Conservation (phyloP, 140 eudicot species). For the Anethum foeniculum region DNA sequence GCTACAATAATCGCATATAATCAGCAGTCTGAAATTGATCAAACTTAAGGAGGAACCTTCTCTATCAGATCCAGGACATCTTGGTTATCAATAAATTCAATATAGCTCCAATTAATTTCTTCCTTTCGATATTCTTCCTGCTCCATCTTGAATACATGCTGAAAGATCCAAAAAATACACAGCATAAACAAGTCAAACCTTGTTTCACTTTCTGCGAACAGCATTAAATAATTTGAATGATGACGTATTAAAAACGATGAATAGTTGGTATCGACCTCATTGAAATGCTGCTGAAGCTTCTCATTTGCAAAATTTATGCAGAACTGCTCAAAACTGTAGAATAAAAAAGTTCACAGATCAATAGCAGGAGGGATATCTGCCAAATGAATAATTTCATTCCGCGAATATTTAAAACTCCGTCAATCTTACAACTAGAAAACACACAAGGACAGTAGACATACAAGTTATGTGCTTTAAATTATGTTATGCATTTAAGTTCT, state of each 20-base stretch:
- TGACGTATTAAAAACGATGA: not conserved
- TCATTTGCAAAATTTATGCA: slow-evolving; percentile 99
- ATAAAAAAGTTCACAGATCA: slow-evolving; percentile 2
- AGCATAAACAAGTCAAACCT: slow-evolving; percentile 6
- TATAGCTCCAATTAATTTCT: slow-evolving; percentile 93
- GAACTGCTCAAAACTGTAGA: slow-evolving; percentile 85
- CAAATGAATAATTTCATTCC: not conserved
- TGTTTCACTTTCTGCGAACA: not conserved
- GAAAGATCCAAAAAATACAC: slow-evolving; percentile 20
- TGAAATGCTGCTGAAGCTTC: slow-evolving; percentile 98
- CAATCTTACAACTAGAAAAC: not conserved
- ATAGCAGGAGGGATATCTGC: not conserved
- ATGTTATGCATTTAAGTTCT: not conserved
- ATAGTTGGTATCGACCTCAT: slow-evolving; percentile 56
- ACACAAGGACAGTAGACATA: not conserved
- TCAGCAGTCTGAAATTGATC: not conserved
- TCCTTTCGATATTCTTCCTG: slow-evolving; percentile 92
- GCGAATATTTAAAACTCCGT: not conserved
- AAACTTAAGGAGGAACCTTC: slow-evolving; percentile 46
- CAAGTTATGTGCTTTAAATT: not conserved
- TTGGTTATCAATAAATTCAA: slow-evolving; percentile 93
- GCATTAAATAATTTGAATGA: too few relatives aligned
- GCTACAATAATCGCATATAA: not conserved
- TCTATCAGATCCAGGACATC: slow-evolving; percentile 96
- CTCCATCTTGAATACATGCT: slow-evolving; percentile 99